Evolutionary conservation across 768 basidiomycete species (phyloP), one percentile per base, ranked within the genome.

Genomic region (Pilatotrama ljubarskyi): DNA sequence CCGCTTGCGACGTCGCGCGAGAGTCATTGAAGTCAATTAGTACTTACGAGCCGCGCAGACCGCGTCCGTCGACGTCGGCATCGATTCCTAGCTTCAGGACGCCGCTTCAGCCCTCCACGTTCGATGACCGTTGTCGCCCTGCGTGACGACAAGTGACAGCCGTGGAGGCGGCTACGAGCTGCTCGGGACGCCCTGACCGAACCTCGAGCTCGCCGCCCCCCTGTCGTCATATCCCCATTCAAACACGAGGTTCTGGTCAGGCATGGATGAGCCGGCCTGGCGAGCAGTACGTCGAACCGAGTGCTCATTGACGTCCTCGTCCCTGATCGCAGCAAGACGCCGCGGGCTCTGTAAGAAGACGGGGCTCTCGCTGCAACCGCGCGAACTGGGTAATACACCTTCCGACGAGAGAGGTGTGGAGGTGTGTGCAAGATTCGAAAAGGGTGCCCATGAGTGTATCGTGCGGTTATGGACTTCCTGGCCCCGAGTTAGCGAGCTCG

Each of bases 131-230:
- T 50, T 50, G 48, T 32, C 52, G 49, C 50, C 53, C 26, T 22
- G 46, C 38, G 59, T 61, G 55, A 47, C 54, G 50, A 61, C 60
- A 35, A 26, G 36, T 56, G 60, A 61, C 60, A 61, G 50, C 49
- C 60, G 60, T 61, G 55, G 54, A 55, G 55, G 54, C 60, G 35
- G 53, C 52, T 61, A 41, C 55, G 60, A 56, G 48, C 20, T 24
- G 41, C 15, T 42, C 59, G 32, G 52, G 36, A 54, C 47, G 51
- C 51, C 25, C 24, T 46, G 36, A 35, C 17, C 25, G 7, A n/a
- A n/a, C n/a, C n/a, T n/a, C n/a, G n/a, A n/a, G 14, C 17, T 32
- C 35, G 32, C 51, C 44, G 51, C 29, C 42, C 53, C 59, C 53
- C 37, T 35, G 47, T 61, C 59, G 59, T 61, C 59, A 61, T 61